Base-by-base conservation (phyloP, 306 rosid species). In the Castanospermum australe region DNA sequence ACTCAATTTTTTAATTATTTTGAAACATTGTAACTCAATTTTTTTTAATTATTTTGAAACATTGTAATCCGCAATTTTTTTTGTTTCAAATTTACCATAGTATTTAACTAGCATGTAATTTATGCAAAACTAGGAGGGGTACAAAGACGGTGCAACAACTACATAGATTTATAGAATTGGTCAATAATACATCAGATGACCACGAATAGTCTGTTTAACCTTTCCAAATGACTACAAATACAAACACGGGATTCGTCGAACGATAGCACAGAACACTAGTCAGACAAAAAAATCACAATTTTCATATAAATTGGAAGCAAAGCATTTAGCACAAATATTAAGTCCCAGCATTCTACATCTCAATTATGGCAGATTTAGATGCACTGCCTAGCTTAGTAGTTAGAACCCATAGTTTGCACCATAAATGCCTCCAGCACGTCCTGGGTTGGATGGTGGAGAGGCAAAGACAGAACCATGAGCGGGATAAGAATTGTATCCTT, bases 341-440 rank as follows among this genome's bases (percentile, higher is more conserved):
- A 73, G 39, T 22, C 14, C 68, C 33, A 22, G 65, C 51, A 77
- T 80, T 72, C 45, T 70, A 61, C 73, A 60, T 17, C 56, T 44
- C 70, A 73, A 77, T n/a, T 13, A 79, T 62, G 81, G 67, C 47
- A 59, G 35, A n/a, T 71, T 48, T n/a, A 21, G 42, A 55, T 54
- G 55, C 24, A 67, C 24, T 57, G 38, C 25, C 68, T 70, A 21
- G 68, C 76, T 87, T 70, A 93, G 86, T 91, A n/a, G n/a, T n/a
- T n/a, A n/a, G n/a, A n/a, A 95, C n/a, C 99, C 99, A 75, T 87
- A 91, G 83, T 90, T 92, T 18, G 96, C 69, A 52, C 98, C 96
- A 75, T 91, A 93, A 64, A 86, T 94, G 79, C 88, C 92, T 17
- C 91, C 95, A 15, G 88, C 64, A 75, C 85, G 91, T 48, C 88